Base-by-base conservation (phyloP, 148 eudicot species). In the Amaranthus cruentus region DNA sequence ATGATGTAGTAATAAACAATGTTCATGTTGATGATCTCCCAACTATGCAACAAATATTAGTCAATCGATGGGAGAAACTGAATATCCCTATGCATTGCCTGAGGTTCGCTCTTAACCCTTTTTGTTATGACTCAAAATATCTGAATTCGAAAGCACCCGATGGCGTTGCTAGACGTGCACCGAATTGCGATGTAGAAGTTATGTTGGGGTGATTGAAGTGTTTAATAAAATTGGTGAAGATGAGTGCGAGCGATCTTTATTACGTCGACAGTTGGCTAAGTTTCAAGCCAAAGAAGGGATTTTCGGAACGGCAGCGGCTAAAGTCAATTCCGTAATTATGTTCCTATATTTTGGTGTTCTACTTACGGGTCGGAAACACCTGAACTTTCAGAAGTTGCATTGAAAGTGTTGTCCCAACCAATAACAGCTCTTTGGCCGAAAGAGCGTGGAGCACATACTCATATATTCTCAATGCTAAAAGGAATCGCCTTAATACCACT, bases 51-150 rank as follows among this genome's bases (percentile, higher is more conserved):
- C 50, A 74, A 14, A 66, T 77, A 2, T 6, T 83, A 0, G 2
- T 74, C 0, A 7, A 4, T 7, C 42, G 81, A 7, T 74, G 75
- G 79, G 18, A 73, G 64, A 46, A 75, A 80, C 15, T 64, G 68
- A 64, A 64, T 44, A 48, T 64, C 6, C 51, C 50, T 7, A 64
- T 64, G 6, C 68, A 64, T 64, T 64, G 68, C 14, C 9, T 64
- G 47, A 3, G 68, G 9, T 64, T 64, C 12, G 18, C 72, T 3
- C 13, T 69, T 4, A 69, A 69, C 47, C 72, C 72, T 9, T 5
- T 10, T 6, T 53, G 50, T 69, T 69, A 69, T 28, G 47, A 69
- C 38, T 0, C 47, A 4, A 8, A 21, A 21, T 69, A 21, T 54
- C 12, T 54, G 44, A 6, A 4, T 4, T 8, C 11, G 10, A 6